A percentile compares a stretch with the other conserved stretches of the same genome.
phyloP scores from a whole-genome alignment of 1,284 basidiomycete species.

The Vanrija sp. region DNA sequence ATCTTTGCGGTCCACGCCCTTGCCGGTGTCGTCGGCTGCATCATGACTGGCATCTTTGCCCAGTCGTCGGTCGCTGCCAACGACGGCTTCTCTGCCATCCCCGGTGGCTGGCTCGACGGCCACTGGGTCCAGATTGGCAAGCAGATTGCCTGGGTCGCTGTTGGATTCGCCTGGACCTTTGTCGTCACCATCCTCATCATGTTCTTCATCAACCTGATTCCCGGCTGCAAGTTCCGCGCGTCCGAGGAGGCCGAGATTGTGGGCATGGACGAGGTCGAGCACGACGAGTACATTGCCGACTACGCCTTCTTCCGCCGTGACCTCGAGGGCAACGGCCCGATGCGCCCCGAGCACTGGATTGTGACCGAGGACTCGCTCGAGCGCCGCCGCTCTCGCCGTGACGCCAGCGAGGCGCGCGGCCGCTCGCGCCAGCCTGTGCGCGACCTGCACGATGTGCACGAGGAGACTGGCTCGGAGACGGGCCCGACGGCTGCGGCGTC shows the following conservation, averaged over 20 bases:
- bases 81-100: conserved; percentile 55
- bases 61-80: conserved; percentile 72
- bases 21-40: conserved; percentile 77
- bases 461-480: too few species aligned
- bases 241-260: conserved; percentile 72
- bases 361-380: too few species aligned
- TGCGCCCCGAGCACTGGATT: not conserved
- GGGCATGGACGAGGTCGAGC: conserved; percentile 67
- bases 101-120: conserved; percentile 67
- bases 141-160: conserved; percentile 76
- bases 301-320: conserved; percentile 49
- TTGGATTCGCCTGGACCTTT: conserved; percentile 58
- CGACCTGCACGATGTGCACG: too few species aligned
- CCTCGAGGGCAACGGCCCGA: conserved; percentile 33
- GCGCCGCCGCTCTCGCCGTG: too few species aligned
- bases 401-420: too few species aligned
- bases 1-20: conserved; percentile 87
- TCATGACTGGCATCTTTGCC: conserved; percentile 63
- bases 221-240: conserved; percentile 68
- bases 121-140: conserved; percentile 75
- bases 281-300: conserved; percentile 50
- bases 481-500: too few species aligned
- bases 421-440: too few species aligned
- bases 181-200: conserved; percentile 54
- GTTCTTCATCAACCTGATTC: conserved; percentile 65